Evolutionary conservation across 1,284 basidiomycete species (phyloP).

Genomic region (Apiotrichum gamsii): DNA sequence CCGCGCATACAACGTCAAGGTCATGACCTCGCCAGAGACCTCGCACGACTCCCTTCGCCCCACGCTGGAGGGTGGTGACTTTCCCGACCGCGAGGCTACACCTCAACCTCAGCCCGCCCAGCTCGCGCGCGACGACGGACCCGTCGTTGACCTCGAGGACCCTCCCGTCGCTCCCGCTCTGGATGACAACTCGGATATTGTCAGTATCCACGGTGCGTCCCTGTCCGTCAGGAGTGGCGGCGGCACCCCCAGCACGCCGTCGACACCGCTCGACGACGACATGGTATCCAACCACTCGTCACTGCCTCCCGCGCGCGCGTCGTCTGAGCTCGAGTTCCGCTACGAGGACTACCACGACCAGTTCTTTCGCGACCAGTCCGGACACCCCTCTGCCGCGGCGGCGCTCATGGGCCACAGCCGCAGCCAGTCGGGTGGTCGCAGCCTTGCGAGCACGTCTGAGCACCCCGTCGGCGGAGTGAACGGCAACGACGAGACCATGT

Average conservation of each 20-base stretch:
- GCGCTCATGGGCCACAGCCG: neutral
- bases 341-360: slow-evolving; percentile 17
- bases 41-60: neutral
- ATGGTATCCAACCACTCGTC: slow-evolving; percentile 6
- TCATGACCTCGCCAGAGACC: neutral
- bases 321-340: slow-evolving; percentile 18
- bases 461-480: neutral
- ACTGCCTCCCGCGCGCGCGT: slow-evolving; percentile 16
- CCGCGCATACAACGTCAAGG: neutral
- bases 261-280: slow-evolving; percentile 1
- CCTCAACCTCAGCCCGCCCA: neutral
- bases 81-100: neutral
- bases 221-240: neutral
- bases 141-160: neutral
- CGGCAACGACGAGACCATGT: neutral
- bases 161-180: slow-evolving; percentile 1
- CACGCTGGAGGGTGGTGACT: neutral
- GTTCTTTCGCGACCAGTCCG: slow-evolving; percentile 7
- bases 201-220: slow-evolving; percentile 8
- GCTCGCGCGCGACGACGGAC: neutral
- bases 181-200: slow-evolving; percentile 16
- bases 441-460: too few species aligned
- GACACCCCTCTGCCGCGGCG: neutral
- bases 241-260: neutral
- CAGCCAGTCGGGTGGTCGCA: neutral